A percentile compares a stretch with the other conserved stretches of the same genome.
These are phyloP conservation scores for Umbelopsis sp. DNA, from an alignment of 371 early-diverging fungal genomes.

Conservation along the genomic window DNA sequence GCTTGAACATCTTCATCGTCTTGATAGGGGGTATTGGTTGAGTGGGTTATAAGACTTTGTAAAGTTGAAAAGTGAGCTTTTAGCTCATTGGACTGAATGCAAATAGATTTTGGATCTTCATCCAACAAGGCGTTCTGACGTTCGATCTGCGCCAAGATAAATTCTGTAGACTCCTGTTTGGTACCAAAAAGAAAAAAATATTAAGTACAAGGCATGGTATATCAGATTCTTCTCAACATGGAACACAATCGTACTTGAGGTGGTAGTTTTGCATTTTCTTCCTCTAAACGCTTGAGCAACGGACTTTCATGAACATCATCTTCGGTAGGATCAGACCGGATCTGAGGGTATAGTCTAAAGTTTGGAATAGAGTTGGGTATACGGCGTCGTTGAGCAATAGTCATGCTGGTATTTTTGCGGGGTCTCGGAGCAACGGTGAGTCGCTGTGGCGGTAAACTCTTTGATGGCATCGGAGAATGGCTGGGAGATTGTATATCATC, in stretches of 20 bases:
- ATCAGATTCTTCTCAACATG: neutral
- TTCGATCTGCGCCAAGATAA: constrained; percentile 58
- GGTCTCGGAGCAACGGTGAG: constrained; percentile 41
- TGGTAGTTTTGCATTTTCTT: constrained; percentile 46
- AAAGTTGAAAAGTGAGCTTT: constrained; percentile 56
- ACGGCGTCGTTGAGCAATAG: constrained; percentile 32
- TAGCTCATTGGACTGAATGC: constrained; percentile 56
- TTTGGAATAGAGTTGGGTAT: constrained; percentile 27
- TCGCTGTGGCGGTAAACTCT: constrained; percentile 44
- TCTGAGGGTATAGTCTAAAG: constrained; percentile 19
- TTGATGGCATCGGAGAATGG: constrained; percentile 32
- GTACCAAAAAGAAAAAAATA: neutral
- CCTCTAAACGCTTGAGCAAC: constrained; percentile 44
- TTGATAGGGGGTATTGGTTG: constrained; percentile 26
- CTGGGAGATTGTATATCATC: constrained; percentile 7
- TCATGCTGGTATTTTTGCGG: constrained; percentile 45
- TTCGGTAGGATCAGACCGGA: constrained; percentile 10
- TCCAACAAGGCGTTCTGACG: constrained; percentile 59
- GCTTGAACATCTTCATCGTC: constrained; percentile 14
- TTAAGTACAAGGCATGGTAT: constrained; percentile 1
- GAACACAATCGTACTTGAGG: constrained; percentile 29
- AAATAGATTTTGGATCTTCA: constrained; percentile 60
- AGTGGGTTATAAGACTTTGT: constrained; percentile 51
- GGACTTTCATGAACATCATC: constrained; percentile 30
- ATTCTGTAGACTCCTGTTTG: constrained; percentile 48